Evolutionary conservation across 768 basidiomycete genomes (phyloP).

Genomic region (Termitomyces sp.): DNA sequence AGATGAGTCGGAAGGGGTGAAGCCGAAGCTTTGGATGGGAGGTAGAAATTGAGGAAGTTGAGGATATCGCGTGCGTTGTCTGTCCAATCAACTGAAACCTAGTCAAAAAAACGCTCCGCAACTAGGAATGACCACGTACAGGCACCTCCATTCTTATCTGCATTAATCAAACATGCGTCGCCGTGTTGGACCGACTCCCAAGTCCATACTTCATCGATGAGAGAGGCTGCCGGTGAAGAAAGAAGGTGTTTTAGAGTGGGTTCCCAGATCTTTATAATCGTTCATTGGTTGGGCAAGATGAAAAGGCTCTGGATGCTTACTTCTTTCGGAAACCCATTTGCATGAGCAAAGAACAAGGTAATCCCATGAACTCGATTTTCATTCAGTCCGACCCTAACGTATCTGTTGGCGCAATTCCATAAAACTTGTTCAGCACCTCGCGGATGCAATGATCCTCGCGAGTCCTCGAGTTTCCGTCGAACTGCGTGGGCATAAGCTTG

Average conservation of each 20-base stretch:
- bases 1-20: constrained; percentile 47
- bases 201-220: constrained; percentile 68
- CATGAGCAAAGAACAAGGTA: constrained; percentile 76
- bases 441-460: constrained; percentile 25
- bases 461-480: constrained; percentile 18
- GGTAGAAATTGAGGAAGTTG: constrained; percentile 64
- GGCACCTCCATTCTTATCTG: constrained; percentile 42
- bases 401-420: constrained; percentile 73
- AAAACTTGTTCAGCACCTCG: constrained; percentile 38
- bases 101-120: neutral
- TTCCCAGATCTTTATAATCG: constrained; percentile 65
- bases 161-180: constrained; percentile 72
- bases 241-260: constrained; percentile 56
- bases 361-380: constrained; percentile 32
- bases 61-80: constrained; percentile 75
- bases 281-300: neutral
- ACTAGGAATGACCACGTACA: constrained; percentile 36
- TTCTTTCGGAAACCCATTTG: constrained; percentile 88
- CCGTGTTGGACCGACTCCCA: constrained; percentile 86
- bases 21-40: constrained; percentile 39
- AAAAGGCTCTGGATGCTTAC: constrained; percentile 28
- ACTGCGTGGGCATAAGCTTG: constrained; percentile 18
- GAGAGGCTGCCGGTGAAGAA: constrained; percentile 24
- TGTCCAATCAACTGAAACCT: constrained; percentile 60
- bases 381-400: constrained; percentile 35